Conservation (phyloP, 108 stramenopile genomes). For the Fragilaria crotonensis region DNA sequence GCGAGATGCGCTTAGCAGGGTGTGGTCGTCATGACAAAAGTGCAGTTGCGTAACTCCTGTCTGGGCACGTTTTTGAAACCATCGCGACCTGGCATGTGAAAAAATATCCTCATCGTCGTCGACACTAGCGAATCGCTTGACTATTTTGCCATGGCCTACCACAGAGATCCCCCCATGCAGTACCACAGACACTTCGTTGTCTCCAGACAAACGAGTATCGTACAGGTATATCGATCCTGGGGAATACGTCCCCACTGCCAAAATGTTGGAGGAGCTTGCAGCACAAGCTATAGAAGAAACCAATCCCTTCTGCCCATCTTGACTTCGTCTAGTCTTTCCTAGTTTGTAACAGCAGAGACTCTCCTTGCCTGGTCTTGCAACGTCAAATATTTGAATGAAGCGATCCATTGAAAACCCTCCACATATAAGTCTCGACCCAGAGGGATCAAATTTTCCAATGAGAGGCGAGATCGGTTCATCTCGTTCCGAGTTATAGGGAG, state of each 20-base stretch:
- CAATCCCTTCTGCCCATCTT: constrained; percentile 78
- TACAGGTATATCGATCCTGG: constrained; percentile 83
- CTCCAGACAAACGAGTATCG: constrained; percentile 49
- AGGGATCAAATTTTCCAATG: constrained; percentile 45
- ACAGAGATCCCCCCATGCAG: constrained; percentile 33
- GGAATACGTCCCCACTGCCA: constrained; percentile 76
- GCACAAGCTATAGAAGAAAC: constrained; percentile 46
- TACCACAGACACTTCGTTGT: not conserved
- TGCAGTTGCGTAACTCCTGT: constrained; percentile 69
- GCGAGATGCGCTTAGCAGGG: constrained; percentile 57
- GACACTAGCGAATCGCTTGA: constrained; percentile 30
- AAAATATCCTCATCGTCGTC: constrained; percentile 28
- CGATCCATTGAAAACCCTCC: constrained; percentile 70
- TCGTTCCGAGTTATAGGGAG: constrained; percentile 56
- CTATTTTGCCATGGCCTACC: constrained; percentile 41
- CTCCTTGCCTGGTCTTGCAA: constrained; percentile 59
- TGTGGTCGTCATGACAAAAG: constrained; percentile 41
- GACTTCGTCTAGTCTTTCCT: constrained; percentile 70
- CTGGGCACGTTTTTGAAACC: constrained; percentile 67
- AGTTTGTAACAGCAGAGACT: constrained; percentile 23
- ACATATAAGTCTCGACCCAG: constrained; percentile 52
- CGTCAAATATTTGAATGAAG: constrained; percentile 68
- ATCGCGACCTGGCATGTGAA: constrained; percentile 52
- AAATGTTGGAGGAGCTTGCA: constrained; percentile 30
- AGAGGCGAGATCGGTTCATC: constrained; percentile 78